Evolutionary conservation across 2,329 filamentous ascomycete genomes (phyloP).

Genomic region (Arthrobotrys conoides): DNA sequence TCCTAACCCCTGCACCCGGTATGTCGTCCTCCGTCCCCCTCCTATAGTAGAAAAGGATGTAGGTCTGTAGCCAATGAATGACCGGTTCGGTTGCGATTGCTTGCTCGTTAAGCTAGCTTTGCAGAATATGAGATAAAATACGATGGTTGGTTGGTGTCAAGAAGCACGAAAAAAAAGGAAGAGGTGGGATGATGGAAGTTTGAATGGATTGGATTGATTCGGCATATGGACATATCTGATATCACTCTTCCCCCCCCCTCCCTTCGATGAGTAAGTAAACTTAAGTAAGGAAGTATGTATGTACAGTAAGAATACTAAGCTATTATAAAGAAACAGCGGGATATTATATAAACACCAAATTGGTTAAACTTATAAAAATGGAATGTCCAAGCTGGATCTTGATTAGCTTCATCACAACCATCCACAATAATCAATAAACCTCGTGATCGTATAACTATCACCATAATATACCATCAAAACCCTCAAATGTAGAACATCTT

Average conservation of each 20-base stretch:
- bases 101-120: no score
- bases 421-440: not conserved
- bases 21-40: not conserved
- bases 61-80: conserved; percentile 4
- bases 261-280: no score
- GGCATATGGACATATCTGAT: not conserved
- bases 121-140: not conserved
- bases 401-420: not conserved
- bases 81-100: conserved; percentile 5
- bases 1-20: not conserved
- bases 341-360: conserved; percentile 22
- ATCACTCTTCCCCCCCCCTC: not conserved
- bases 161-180: conserved; percentile 1
- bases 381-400: conserved; percentile 24
- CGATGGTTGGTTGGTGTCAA: not conserved
- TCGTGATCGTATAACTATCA: no score
- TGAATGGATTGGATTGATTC: conserved; percentile 7
- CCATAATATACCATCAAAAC: no score
- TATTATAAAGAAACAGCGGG: not conserved
- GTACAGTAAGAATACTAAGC: not conserved
- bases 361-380: conserved; percentile 1
- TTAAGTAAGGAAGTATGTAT: no score
- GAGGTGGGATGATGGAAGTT: not conserved
- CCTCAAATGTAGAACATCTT: not conserved
- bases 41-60: not conserved